Evolutionary conservation across 345 rosid species (phyloP).

Genomic region (Hibiscus syriacus): DNA sequence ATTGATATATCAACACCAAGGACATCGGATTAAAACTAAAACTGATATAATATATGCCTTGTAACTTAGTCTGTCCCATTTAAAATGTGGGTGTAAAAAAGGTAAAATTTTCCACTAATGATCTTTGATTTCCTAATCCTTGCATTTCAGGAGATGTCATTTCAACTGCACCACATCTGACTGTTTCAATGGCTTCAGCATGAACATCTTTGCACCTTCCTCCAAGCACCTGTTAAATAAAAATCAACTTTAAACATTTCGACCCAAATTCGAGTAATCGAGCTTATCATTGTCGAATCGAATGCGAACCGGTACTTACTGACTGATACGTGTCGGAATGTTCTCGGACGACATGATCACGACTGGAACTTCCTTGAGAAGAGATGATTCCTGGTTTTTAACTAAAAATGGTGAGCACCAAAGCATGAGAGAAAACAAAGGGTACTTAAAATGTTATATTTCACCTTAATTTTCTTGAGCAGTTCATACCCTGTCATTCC

Average conservation of each 20-base stretch:
- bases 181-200: slow-evolving; percentile 73
- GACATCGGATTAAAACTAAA: no score
- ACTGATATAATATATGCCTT: no score
- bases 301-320: slow-evolving; percentile 30
- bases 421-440: no score
- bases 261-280: no score
- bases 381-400: slow-evolving; percentile 53
- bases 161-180: slow-evolving; percentile 63
- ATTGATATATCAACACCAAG: no score
- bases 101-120: no score
- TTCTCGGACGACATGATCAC: slow-evolving; percentile 86
- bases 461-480: background rate
- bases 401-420: no score
- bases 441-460: no score
- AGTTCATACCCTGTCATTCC: background rate
- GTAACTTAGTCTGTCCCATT: no score
- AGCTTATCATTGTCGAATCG: background rate
- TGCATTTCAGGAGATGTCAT: slow-evolving; percentile 36
- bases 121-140: no score
- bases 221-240: slow-evolving; percentile 48
- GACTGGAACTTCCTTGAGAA: slow-evolving; percentile 70
- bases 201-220: slow-evolving; percentile 84
- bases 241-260: no score
- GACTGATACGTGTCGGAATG: slow-evolving; percentile 53
- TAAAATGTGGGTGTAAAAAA: no score